Base-by-base conservation (phyloP, 1,284 basidiomycete species). In the Ustilago nuda region DNA sequence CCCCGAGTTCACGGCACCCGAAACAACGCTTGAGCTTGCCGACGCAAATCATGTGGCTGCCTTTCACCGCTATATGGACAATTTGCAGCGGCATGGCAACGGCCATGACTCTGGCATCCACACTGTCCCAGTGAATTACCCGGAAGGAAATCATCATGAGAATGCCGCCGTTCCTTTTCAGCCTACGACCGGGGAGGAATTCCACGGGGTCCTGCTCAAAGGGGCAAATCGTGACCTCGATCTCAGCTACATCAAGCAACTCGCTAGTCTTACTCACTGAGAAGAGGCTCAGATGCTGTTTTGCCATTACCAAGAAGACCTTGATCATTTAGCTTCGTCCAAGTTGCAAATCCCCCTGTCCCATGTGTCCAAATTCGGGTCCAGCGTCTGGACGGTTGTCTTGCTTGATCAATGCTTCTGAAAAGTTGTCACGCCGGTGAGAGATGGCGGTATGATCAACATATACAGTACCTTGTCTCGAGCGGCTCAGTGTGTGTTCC, bases 21-120 rank as follows among this genome's bases (percentile, higher is more conserved):
- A n/a, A n/a, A 13, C 64, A 8, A 75, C 72, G 41, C 30, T 75
- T 6, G 72, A 75, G 39, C 61, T 75, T 17, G 72, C 72, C 3
- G 72, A 75, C 48, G 72, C 72, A 4, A 39, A 11, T 32, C 72
- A 75, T 35, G 59, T 75, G n/a, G 67, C 72, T 8, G 59, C 65
- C 0, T 66, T 67, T 27, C 72, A 75, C 46, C 67, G 64, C 3
- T 46, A 52, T 37, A 45, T 60, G 8, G 62, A 56, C 9, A 35
- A 36, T 43, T 3, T 23, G 23, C 23, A 27, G 23, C 23, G 3
- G 23, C 27, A 19, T 4, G 41, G 11, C 8, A 9, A 41, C 13
- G 32, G 50, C 7, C 51, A 27, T 15, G 13, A 2, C 6, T 17
- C 46, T 6, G 46, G 53, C 1, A 48, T 72, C 54, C 6, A 23